Percentiles rank a stretch among this genome's conserved stretches.
Conservation (phyloP, 2,329 filamentous ascomycete species). For the Neofusicoccum sp. region DNA sequence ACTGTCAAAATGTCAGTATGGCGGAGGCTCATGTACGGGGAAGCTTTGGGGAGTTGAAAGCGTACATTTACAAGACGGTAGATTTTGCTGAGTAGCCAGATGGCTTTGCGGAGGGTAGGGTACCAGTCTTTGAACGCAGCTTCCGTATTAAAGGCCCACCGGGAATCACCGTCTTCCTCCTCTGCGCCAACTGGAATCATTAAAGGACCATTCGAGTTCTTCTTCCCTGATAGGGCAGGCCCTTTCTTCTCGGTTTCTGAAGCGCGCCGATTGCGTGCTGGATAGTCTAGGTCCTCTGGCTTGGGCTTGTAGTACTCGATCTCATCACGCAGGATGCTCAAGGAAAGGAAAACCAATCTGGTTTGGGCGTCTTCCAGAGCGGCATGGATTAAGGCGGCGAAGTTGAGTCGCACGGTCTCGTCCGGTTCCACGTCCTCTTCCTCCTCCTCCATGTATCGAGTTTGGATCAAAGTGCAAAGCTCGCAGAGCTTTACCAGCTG, state of each 20-base stretch:
- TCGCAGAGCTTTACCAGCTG: slow-evolving; percentile 66
- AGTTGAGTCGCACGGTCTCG: slow-evolving; percentile 58
- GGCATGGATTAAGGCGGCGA: slow-evolving; percentile 60
- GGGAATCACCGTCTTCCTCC: slow-evolving; percentile 46
- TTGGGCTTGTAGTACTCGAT: slow-evolving; percentile 66
- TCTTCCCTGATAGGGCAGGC: slow-evolving; percentile 55
- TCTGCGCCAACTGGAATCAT: slow-evolving; percentile 44
- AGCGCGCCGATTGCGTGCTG: slow-evolving; percentile 49
- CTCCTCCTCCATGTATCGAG: slow-evolving; percentile 59
- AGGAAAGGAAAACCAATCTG: slow-evolving; percentile 63
- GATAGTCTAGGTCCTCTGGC: slow-evolving; percentile 64
- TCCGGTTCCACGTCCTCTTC: slow-evolving; percentile 52
- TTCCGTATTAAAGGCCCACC: slow-evolving; percentile 57
- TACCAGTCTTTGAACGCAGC: slow-evolving; percentile 62
- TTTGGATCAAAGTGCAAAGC: slow-evolving; percentile 64
- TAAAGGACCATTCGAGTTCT: slow-evolving; percentile 41
- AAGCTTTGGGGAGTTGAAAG: not conserved
- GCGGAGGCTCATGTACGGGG: slow-evolving; percentile 19
- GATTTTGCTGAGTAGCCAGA: slow-evolving; percentile 67
- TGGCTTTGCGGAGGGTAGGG: slow-evolving; percentile 64
- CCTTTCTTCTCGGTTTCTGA: slow-evolving; percentile 41
- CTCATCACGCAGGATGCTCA: slow-evolving; percentile 62
- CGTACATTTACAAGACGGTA: slow-evolving; percentile 66
- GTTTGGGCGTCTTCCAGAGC: slow-evolving; percentile 67
- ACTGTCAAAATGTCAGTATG: slow-evolving; percentile 41